phyloP scores from a whole-genome alignment of 805 yeast genomes.

The Kodamaea neixiangensis region DNA sequence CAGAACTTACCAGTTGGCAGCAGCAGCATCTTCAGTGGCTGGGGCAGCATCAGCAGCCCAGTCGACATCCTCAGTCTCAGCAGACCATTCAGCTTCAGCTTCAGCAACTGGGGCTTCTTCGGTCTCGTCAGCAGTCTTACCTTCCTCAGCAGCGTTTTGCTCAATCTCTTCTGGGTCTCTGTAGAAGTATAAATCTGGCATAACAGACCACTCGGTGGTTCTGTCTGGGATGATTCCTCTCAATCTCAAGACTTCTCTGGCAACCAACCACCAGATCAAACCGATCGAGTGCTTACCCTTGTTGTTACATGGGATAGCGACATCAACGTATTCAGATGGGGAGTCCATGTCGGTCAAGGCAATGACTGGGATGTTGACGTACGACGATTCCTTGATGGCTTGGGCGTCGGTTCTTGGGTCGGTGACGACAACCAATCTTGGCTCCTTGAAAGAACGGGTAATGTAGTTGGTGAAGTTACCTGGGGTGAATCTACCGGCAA shows the following conservation, averaged over 20 bases:
- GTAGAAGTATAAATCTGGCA: conserved; percentile 99
- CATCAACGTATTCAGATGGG: conserved; percentile 98
- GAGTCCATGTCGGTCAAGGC: conserved; percentile 99
- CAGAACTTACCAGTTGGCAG: conserved; percentile 44
- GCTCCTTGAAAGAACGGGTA: conserved; percentile 99
- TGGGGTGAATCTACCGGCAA: conserved; percentile 99
- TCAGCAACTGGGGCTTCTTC: conserved; percentile 65
- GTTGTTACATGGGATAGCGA: conserved; percentile 99
- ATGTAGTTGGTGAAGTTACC: conserved; percentile 99
- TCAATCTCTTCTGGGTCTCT: conserved; percentile 99
- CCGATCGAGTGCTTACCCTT: conserved; percentile 99
- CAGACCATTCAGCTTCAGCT: conserved; percentile 56
- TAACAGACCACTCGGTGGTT: conserved; percentile 95
- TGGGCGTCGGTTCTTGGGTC: conserved; percentile 99
- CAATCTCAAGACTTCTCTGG: conserved; percentile 99
- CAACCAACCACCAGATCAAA: conserved; percentile 98
- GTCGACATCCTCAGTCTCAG: conserved; percentile 63
- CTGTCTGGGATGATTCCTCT: conserved; percentile 98
- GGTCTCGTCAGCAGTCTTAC: conserved; percentile 52
- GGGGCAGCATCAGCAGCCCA: conserved; percentile 62
- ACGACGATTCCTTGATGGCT: conserved; percentile 99
- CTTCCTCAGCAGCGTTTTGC: conserved; percentile 63
- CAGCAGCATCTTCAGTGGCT: conserved; percentile 77
- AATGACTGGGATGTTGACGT: conserved; percentile 99
- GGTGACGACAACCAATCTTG: conserved; percentile 98